Base-by-base conservation (phyloP, 1,139 yeast genomes). In the Kodamaea ohmeri region DNA sequence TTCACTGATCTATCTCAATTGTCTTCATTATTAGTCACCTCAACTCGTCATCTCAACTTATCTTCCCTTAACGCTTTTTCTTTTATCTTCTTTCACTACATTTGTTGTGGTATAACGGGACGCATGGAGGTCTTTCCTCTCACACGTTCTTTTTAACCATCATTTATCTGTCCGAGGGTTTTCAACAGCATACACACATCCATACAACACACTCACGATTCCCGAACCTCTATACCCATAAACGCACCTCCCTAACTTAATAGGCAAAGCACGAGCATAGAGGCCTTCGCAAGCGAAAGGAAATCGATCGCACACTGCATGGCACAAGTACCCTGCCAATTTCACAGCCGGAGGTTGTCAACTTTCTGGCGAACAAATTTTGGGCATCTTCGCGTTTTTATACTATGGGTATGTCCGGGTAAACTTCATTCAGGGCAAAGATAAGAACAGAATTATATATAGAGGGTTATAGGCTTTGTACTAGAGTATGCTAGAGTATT, bases 51-150 rank as follows among this genome's bases (percentile, higher is more conserved):
- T 20, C 22, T 20, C 9, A 7, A 20, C 9, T 7, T 20, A 20
- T 20, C 22, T 20, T 9, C 22, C 9, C 22, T 20, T 20, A 6
- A 20, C 9, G 8, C 22, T 7, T 20, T 9, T 20, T 20, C 22
- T 20, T 9, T 20, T 9, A 20, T 20, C 22, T 20, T 20, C 22
- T 20, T 9, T 20, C 22, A 7, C 22, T 20, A 20, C 26, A n/a
- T 24, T n/a, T 76, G 76, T 76, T 40, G 71, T 69, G 80, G 67
- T 63, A 61, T 71, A 71, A 76, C 81, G 81, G 81, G 81, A 76
- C 59, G 66, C 75, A 51, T 58, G 49, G 56, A 54, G 58, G 73
- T 73, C 53, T 58, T 58, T 38, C 49, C 53, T 60, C 69, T 54
- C 47, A 56, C 61, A 63, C 63, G 71, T 73, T 60, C 80, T 74